phyloP scores from a whole-genome alignment of 2,329 filamentous ascomycete species.

The Xylariaceae sp. region DNA sequence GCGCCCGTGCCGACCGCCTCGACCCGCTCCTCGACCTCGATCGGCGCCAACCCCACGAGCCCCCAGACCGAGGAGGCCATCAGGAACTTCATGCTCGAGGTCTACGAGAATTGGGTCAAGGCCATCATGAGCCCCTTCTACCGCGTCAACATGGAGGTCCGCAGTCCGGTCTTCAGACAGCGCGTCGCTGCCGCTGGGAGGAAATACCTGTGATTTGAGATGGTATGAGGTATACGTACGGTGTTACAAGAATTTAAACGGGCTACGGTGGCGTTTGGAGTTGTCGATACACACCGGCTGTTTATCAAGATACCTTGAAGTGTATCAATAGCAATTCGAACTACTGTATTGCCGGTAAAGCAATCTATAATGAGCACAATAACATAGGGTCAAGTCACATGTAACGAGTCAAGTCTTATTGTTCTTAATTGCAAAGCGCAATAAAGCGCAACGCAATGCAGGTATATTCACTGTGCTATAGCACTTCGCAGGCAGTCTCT shows the following conservation, averaged over 20 bases:
- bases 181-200: slow-evolving; percentile 85
- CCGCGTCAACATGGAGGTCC: slow-evolving; percentile 78
- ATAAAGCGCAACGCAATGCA: slow-evolving; percentile 28
- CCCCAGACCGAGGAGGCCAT: slow-evolving; percentile 95
- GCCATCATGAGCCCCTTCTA: slow-evolving; percentile 98
- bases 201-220: slow-evolving; percentile 73
- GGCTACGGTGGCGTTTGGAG: slow-evolving; percentile 21
- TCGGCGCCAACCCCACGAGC: slow-evolving; percentile 81
- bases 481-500: slow-evolving; percentile 26
- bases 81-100: slow-evolving; percentile 89
- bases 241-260: not conserved
- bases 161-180: slow-evolving; percentile 81
- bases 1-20: slow-evolving; percentile 15
- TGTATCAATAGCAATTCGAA: too few species aligned
- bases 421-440: slow-evolving; percentile 27
- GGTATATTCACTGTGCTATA: slow-evolving; percentile 33
- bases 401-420: not conserved
- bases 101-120: slow-evolving; percentile 97
- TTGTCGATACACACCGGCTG: slow-evolving; percentile 2
- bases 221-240: not conserved
- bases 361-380: not conserved
- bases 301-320: slow-evolving; percentile 15
- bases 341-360: too few species aligned
- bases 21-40: slow-evolving; percentile 58
- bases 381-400: not conserved